Evolutionary conservation across 805 yeast species (phyloP), one percentile per base, ranked within the genome.

Genomic region (Yarrowia divulgata): DNA sequence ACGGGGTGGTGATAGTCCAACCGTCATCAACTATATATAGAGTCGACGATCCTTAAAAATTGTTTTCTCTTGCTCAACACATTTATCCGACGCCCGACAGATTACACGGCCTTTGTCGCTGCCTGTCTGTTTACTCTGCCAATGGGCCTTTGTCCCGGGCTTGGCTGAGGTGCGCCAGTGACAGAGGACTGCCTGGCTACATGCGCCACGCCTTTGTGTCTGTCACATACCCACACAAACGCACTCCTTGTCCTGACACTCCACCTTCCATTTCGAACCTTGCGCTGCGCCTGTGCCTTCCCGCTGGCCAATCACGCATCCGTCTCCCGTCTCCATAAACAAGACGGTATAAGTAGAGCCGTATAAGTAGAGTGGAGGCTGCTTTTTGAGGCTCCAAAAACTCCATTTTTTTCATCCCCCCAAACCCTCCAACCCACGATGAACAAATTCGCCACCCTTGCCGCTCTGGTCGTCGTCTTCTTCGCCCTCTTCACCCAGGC

Each of bases 401-500:
- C 19, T 16, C 34, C 18, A 4, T 50, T 32, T 50, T 50, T 34
- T 32, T 50, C 40, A 40, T 3, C 43, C 18, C 13, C 16, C 23
- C 4, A 49, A 6, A 49, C 32, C 9, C 5, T 10, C 39, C 1
- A 10, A 10, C 18, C 10, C 42, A 52, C 8, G 39, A 54, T 54
- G 60, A 54, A 54, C 60, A 54, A 54, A 34, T 54, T 60, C 16
- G 66, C 46, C 42, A 34, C 66, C 42, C 42, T 60, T 19, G 32
- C 42, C 52, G 42, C 52, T n/a, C 50, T 60, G 13, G 52, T 60
- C 19, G 40, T 43, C 14, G 66, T 57, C 6, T 43, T 57, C 49
- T 57, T 57, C 49, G 64, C 64, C 64, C 37, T 43, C n/a, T 10
- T 62, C 23, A 32, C 57, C 48, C 68, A 63, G 68, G 68, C 68